These are phyloP conservation scores for Rhynchospora tenuis DNA, from an alignment of 176 grass and related monocot species.

Conservation along the genomic window DNA sequence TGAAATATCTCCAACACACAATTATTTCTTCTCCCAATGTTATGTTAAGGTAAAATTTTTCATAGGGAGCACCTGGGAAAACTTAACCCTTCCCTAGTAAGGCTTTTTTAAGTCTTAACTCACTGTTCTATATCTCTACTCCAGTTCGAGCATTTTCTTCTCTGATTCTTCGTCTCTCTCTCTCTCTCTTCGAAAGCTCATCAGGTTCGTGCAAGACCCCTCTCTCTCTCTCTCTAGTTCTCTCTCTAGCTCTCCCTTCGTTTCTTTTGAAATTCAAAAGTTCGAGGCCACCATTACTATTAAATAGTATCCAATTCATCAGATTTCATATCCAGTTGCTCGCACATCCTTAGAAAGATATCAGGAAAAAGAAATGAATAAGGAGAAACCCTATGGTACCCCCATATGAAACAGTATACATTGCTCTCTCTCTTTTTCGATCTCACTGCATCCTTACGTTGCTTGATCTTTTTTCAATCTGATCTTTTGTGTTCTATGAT, in stretches of 20 bases:
- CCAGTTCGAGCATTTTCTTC: neutral
- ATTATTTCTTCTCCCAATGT: neutral
- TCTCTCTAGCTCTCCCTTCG: no score
- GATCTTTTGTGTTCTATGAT: neutral
- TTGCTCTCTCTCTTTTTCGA: neutral
- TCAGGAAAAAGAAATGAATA: no score
- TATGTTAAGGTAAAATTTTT: neutral
- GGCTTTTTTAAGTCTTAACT: neutral
- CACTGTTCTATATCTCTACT: neutral
- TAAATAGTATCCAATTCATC: no score
- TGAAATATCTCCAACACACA: neutral
- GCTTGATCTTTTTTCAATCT: neutral
- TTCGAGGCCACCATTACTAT: no score
- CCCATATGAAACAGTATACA: no score
- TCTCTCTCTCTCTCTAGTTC: neutral
- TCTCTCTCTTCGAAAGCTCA: neutral
- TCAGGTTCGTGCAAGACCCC: neutral
- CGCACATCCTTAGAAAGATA: no score
- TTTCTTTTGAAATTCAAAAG: no score
- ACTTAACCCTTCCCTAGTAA: neutral
- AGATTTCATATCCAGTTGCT: no score
- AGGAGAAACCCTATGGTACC: no score
- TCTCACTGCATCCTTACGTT: neutral
- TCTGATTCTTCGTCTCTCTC: neutral
- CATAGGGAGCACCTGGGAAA: neutral